Conservation (phyloP, 345 rosid species). For the Acer campestre region DNA sequence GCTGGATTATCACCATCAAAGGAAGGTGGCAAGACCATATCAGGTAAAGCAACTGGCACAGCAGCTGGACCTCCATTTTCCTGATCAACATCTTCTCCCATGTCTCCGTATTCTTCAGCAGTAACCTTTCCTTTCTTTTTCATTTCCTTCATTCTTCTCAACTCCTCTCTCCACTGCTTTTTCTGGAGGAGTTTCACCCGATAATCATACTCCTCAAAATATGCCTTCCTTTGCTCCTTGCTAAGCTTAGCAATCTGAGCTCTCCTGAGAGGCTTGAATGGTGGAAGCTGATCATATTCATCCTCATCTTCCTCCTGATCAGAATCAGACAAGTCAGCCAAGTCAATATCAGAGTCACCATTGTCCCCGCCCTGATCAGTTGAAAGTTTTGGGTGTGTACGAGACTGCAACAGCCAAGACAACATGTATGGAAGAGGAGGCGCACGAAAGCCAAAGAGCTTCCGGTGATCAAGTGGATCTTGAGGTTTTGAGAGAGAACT, state of each 20-base stretch:
- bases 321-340: slow-evolving; percentile 79
- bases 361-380: slow-evolving; percentile 81
- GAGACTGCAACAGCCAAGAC: slow-evolving; percentile 95
- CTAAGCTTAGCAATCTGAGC: slow-evolving; percentile 78
- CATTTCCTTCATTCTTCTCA: slow-evolving; percentile 75
- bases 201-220: slow-evolving; percentile 92
- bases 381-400: slow-evolving; percentile 77
- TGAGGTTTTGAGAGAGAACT: slow-evolving; percentile 74
- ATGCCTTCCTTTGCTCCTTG: slow-evolving; percentile 78
- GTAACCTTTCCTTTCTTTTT: slow-evolving; percentile 75
- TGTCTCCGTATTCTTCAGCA: slow-evolving; percentile 52
- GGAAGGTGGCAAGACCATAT: slow-evolving; percentile 88
- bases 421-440: slow-evolving; percentile 94
- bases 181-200: slow-evolving; percentile 92
- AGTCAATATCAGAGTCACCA: slow-evolving; percentile 78
- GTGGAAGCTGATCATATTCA: slow-evolving; percentile 92
- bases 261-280: slow-evolving; percentile 85
- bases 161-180: slow-evolving; percentile 89
- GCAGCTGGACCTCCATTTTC: slow-evolving; percentile 81
- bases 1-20: slow-evolving; percentile 87
- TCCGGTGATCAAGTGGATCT: slow-evolving; percentile 76
- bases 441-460: slow-evolving; percentile 88
- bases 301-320: slow-evolving; percentile 87
- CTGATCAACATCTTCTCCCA: slow-evolving; percentile 70
- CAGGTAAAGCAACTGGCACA: slow-evolving; percentile 87